A percentile compares a stretch with the other conserved stretches of the same genome.
Conservation (phyloP, 1,284 basidiomycete genomes). For the Rhodotorula sp. region DNA sequence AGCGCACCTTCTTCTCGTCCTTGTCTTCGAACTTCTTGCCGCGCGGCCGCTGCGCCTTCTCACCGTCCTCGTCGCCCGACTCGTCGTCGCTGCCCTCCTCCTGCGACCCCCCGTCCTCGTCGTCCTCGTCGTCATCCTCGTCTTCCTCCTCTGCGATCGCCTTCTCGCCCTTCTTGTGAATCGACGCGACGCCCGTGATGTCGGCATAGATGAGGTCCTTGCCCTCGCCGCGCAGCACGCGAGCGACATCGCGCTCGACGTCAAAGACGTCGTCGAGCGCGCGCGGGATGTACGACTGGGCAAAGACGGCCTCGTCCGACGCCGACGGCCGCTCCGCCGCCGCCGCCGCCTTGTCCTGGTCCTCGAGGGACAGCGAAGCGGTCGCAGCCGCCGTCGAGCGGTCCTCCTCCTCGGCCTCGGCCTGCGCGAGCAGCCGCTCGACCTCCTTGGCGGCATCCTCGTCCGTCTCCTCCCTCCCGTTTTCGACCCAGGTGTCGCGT, state of each 20-base stretch:
- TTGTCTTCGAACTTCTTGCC: conserved; percentile 89
- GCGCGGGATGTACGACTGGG: conserved; percentile 87
- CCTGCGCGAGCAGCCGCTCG: conserved; percentile 34
- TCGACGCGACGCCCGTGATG: conserved; percentile 69
- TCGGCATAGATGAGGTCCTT: conserved; percentile 78
- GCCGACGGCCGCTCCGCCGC: conserved; percentile 50
- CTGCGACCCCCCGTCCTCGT: conserved; percentile 45
- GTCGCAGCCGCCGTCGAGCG: conserved; percentile 47
- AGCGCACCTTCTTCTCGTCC: conserved; percentile 79
- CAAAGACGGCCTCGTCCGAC: conserved; percentile 78
- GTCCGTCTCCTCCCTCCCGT: conserved; percentile 46
- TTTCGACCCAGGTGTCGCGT: conserved; percentile 54
- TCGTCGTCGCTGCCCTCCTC: conserved; percentile 39
- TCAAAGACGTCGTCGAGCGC: conserved; percentile 87
- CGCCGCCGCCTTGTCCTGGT: conserved; percentile 38
- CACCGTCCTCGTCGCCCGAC: conserved; percentile 42
- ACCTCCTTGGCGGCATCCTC: conserved; percentile 37
- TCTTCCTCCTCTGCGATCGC: conserved; percentile 32
- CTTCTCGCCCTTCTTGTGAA: conserved; percentile 48
- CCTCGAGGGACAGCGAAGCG: background rate
- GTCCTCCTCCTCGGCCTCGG: conserved; percentile 23
- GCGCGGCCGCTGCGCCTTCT: conserved; percentile 59
- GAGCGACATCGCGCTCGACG: conserved; percentile 82
- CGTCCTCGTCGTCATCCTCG: conserved; percentile 48
- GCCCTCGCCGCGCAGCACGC: conserved; percentile 68